A percentile compares a stretch with the other conserved stretches of the same genome.
phyloP scores from a whole-genome alignment of 2,329 filamentous ascomycete genomes.

The Ophiostoma perfectum region DNA sequence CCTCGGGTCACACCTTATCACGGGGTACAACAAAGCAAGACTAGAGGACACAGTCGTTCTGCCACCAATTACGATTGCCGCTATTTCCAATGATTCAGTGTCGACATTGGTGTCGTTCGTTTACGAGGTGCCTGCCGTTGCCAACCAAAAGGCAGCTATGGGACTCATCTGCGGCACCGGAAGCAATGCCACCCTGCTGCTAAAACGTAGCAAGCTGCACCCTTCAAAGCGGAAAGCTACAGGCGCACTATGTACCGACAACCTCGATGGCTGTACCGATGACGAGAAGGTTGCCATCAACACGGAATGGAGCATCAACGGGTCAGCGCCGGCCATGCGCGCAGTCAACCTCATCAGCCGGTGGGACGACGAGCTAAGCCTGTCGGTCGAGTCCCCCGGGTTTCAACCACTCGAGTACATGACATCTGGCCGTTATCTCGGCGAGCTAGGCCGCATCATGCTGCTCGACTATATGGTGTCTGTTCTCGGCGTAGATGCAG shows the following conservation, averaged over 20 bases:
- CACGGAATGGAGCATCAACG: slow-evolving; percentile 79
- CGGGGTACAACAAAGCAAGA: slow-evolving; percentile 53
- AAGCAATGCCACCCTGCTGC: slow-evolving; percentile 72
- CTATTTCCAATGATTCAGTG: slow-evolving; percentile 77
- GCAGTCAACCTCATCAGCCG: slow-evolving; percentile 58
- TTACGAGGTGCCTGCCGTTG: slow-evolving; percentile 59
- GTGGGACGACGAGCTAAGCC: slow-evolving; percentile 66
- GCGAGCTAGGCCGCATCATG: slow-evolving; percentile 67
- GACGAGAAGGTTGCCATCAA: slow-evolving; percentile 60
- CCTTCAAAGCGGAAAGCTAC: slow-evolving; percentile 51
- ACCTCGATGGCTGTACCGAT: slow-evolving; percentile 36
- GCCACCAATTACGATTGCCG: slow-evolving; percentile 63
- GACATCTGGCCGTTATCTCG: slow-evolving; percentile 72
- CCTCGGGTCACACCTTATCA: slow-evolving; percentile 52
- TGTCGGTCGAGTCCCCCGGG: slow-evolving; percentile 61
- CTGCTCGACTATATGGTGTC: slow-evolving; percentile 59
- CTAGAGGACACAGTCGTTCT: slow-evolving; percentile 35
- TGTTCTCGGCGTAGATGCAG: slow-evolving; percentile 36
- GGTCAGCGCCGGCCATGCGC: slow-evolving; percentile 61
- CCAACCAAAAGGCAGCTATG: slow-evolving; percentile 64
- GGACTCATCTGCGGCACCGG: slow-evolving; percentile 77
- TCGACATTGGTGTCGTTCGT: slow-evolving; percentile 73
- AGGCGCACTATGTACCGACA: slow-evolving; percentile 41
- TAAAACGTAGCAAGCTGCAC: slow-evolving; percentile 57
- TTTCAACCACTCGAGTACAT: slow-evolving; percentile 83